Evolutionary conservation across 2,329 filamentous ascomycete genomes (phyloP).

Genomic region (Talaromyces sp.): DNA sequence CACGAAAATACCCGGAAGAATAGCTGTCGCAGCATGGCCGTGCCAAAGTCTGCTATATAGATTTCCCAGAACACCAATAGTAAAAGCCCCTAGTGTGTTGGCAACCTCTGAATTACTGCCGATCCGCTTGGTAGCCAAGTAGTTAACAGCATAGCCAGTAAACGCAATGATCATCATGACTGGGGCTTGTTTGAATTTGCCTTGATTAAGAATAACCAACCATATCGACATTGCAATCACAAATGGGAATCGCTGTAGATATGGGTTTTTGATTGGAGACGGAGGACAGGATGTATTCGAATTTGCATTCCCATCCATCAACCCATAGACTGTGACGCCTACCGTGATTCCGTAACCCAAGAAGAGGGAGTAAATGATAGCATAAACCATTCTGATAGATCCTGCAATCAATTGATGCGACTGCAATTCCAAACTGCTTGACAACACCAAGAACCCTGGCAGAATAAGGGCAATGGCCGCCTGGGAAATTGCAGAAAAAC

Average conservation of each 20-base stretch:
- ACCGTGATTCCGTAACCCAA: constrained; percentile 66
- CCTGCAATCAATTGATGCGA: constrained; percentile 63
- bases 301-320: constrained; percentile 51
- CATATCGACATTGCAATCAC: constrained; percentile 68
- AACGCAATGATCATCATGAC: constrained; percentile 70
- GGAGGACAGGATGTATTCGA: constrained; percentile 41
- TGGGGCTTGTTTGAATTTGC: constrained; percentile 69
- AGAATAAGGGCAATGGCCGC: constrained; percentile 66
- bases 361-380: constrained; percentile 65
- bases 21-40: constrained; percentile 73
- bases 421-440: constrained; percentile 59
- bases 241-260: constrained; percentile 58
- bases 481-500: constrained; percentile 65
- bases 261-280: constrained; percentile 42
- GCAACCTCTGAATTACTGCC: constrained; percentile 66
- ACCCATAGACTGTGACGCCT: constrained; percentile 56
- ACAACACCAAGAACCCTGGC: constrained; percentile 59
- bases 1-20: constrained; percentile 78
- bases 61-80: constrained; percentile 71
- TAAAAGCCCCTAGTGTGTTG: constrained; percentile 70
- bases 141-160: constrained; percentile 69
- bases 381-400: constrained; percentile 64
- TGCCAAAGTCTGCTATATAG: constrained; percentile 66
- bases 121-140: constrained; percentile 64
- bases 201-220: constrained; percentile 72